phyloP scores from a whole-genome alignment of 2,329 filamentous ascomycete genomes.

The Aspergillus terreus region DNA sequence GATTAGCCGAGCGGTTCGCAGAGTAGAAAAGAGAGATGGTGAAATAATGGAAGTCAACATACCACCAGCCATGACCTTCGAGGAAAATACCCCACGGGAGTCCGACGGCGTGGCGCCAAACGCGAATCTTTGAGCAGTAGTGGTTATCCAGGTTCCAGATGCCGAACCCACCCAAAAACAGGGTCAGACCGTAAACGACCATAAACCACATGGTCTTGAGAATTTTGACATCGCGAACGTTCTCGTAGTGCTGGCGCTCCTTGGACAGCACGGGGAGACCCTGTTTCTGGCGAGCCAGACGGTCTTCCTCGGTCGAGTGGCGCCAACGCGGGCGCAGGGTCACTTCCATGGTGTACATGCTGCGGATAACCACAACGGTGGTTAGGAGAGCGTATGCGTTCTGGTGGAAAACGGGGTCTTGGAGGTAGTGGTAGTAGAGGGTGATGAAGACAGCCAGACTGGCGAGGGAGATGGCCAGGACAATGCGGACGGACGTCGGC shows the following conservation, averaged over 20 bases:
- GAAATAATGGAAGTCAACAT: slow-evolving; percentile 27
- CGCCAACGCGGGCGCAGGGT: slow-evolving; percentile 59
- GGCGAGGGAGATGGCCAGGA: slow-evolving; percentile 57
- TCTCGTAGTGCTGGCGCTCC: slow-evolving; percentile 46
- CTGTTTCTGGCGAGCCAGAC: slow-evolving; percentile 35
- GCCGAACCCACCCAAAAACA: slow-evolving; percentile 71
- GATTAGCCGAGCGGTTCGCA: background rate
- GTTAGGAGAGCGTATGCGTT: slow-evolving; percentile 73
- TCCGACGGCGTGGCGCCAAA: slow-evolving; percentile 64
- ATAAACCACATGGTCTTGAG: slow-evolving; percentile 72
- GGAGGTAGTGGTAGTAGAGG: slow-evolving; percentile 74
- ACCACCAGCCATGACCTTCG: slow-evolving; percentile 72
- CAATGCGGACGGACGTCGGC: slow-evolving; percentile 47
- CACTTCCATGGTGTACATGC: slow-evolving; percentile 73
- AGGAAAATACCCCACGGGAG: slow-evolving; percentile 77
- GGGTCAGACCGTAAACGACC: slow-evolving; percentile 62
- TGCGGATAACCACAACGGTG: slow-evolving; percentile 64
- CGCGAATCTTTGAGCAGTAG: slow-evolving; percentile 64
- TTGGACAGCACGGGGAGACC: slow-evolving; percentile 40
- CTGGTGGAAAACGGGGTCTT: slow-evolving; percentile 80
- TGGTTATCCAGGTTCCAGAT: slow-evolving; percentile 78
- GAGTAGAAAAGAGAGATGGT: background rate
- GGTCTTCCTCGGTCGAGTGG: slow-evolving; percentile 44
- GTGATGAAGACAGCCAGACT: slow-evolving; percentile 66
- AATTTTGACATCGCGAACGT: slow-evolving; percentile 54